Conservation (phyloP, 805 yeast species). For the Lipomyces starkeyi region DNA sequence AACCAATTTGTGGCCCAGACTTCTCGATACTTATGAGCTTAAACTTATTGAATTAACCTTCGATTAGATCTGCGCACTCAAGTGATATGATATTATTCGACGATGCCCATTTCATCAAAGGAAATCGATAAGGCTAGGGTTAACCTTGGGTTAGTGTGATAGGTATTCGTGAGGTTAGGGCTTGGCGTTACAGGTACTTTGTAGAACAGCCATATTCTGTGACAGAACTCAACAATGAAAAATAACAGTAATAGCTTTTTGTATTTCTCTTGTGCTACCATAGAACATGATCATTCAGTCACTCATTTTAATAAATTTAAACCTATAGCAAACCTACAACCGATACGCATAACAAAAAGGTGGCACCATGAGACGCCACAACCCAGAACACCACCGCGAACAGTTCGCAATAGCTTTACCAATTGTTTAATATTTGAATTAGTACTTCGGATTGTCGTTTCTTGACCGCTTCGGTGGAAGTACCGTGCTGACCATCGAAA, state of each 20-base stretch:
- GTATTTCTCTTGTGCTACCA: background rate
- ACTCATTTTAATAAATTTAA: background rate
- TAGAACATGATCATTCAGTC: background rate
- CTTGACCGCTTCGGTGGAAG: no score
- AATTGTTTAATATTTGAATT: background rate
- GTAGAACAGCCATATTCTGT: no score
- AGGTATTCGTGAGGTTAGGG: no score
- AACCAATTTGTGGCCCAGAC: background rate
- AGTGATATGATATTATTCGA: no score
- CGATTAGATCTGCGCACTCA: no score
- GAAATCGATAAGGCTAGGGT: background rate
- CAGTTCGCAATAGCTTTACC: background rate
- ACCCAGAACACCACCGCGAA: background rate
- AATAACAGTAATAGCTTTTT: background rate
- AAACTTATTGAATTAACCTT: no score
- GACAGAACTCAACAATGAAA: background rate
- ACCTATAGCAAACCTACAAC: background rate
- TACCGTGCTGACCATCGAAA: no score
- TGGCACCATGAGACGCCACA: background rate
- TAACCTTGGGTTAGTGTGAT: no score
- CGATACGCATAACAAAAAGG: no score
- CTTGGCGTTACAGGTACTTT: no score
- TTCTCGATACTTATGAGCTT: no score
- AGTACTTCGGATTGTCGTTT: background rate
- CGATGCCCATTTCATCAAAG: no score